A percentile compares a stretch with the other conserved stretches of the same genome.
phyloP scores from a whole-genome alignment of 164 flowering plant species.

The Stephania japonica region DNA sequence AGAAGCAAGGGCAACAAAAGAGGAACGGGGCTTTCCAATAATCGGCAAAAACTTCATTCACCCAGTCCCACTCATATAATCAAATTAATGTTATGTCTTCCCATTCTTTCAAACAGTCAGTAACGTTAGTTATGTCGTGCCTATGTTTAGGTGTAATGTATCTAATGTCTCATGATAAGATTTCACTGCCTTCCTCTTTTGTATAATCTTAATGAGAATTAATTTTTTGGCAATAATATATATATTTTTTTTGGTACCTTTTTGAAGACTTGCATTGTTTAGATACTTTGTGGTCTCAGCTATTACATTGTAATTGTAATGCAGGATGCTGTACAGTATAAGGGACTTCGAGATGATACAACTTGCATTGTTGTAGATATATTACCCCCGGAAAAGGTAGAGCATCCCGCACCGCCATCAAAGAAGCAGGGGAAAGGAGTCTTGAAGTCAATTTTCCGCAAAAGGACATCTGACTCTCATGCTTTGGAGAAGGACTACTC shows the following conservation, averaged over 20 bases:
- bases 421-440: constrained; percentile 80
- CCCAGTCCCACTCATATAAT: too few species aligned
- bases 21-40: too few species aligned
- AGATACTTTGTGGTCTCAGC: background rate
- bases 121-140: background rate
- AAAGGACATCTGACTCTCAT: constrained; percentile 57
- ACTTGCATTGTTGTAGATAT: constrained; percentile 93
- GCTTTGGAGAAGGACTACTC: constrained; percentile 47
- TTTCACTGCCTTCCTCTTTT: background rate
- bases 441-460: constrained; percentile 77
- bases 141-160: background rate
- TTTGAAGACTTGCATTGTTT: background rate
- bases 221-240: background rate
- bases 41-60: too few species aligned
- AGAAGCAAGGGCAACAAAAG: too few species aligned
- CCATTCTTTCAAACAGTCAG: too few species aligned
- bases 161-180: background rate
- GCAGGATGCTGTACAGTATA: constrained; percentile 72
- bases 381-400: constrained; percentile 57
- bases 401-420: constrained; percentile 50
- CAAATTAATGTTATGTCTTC: too few species aligned
- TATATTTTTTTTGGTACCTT: constrained; percentile 4
- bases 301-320: background rate
- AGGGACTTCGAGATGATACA: constrained; percentile 96
- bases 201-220: background rate